phyloP scores from a whole-genome alignment of 2,329 filamentous ascomycete species.

The Camillea tinctor region DNA sequence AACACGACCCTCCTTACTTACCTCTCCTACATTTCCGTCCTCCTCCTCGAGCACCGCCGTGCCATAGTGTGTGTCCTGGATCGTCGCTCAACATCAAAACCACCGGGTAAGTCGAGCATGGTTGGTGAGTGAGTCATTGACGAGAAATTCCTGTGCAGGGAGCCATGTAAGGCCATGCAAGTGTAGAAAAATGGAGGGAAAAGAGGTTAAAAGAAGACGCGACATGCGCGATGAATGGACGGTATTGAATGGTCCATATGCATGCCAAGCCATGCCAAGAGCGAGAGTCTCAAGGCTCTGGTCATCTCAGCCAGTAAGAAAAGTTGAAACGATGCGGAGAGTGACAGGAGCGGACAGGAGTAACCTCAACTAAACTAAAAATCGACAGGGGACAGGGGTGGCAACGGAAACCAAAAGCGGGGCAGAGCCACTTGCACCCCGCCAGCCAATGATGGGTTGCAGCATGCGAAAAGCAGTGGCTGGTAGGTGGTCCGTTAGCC shows the following conservation, averaged over 20 bases:
- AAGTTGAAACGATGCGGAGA: constrained; percentile 24
- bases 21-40: no score
- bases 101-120: constrained; percentile 24
- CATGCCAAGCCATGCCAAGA: constrained; percentile 9
- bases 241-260: constrained; percentile 9
- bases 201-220: constrained; percentile 23
- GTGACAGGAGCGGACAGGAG: constrained; percentile 24
- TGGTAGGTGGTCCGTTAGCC: constrained; percentile 8
- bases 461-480: constrained; percentile 22
- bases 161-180: constrained; percentile 24
- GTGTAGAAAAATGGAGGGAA: constrained; percentile 17
- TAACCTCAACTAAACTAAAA: no score
- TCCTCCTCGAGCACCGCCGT: constrained; percentile 13
- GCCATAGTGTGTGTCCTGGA: constrained; percentile 16
- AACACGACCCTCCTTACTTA: constrained; percentile 5
- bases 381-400: constrained; percentile 17
- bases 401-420: constrained; percentile 9
- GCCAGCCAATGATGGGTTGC: constrained; percentile 24
- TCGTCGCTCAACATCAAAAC: constrained; percentile 28
- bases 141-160: constrained; percentile 27
- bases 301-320: constrained; percentile 29
- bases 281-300: constrained; percentile 29
- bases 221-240: constrained; percentile 33
- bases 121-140: constrained; percentile 35
- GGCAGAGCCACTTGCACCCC: no score